Percentiles rank a stretch among this genome's conserved stretches.
Evolutionary conservation across 257 asterid genomes (phyloP).

Genomic region (Galeopsis tetrahit): DNA sequence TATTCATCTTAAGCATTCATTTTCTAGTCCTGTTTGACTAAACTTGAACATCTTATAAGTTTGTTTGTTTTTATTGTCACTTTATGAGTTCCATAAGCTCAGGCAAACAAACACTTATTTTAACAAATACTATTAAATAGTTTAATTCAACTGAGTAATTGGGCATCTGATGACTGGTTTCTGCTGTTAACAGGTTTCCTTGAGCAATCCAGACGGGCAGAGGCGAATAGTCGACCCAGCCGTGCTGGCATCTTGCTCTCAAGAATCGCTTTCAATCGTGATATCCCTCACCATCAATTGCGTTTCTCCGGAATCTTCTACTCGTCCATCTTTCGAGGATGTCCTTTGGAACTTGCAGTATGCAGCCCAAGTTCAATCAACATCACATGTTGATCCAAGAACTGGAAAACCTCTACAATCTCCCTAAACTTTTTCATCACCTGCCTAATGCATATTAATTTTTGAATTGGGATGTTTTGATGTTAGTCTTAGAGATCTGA

Average conservation of each 20-base stretch:
- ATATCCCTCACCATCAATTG: conserved; percentile 65
- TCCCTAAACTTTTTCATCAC: conserved; percentile 26
- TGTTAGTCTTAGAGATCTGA: neutral
- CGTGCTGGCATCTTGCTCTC: conserved; percentile 56
- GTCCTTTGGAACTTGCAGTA: conserved; percentile 74
- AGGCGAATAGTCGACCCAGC: conserved; percentile 53
- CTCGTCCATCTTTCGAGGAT: conserved; percentile 73
- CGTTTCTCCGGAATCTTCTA: conserved; percentile 63
- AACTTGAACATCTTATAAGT: no score
- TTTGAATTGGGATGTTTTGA: conserved; percentile 7
- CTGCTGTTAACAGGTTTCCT: conserved; percentile 47
- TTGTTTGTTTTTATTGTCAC: no score
- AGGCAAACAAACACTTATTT: no score
- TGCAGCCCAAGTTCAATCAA: conserved; percentile 70
- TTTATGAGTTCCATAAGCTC: no score
- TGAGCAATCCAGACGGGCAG: conserved; percentile 52
- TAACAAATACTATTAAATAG: neutral
- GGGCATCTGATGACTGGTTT: conserved; percentile 13
- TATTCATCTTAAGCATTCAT: neutral
- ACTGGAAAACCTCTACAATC: conserved; percentile 35
- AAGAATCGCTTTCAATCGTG: conserved; percentile 63
- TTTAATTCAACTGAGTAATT: neutral
- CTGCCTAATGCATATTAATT: neutral
- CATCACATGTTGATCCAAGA: conserved; percentile 46
- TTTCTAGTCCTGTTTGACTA: neutral